These are phyloP conservation scores for Micractinium conductrix DNA, from an alignment of 139 green algal genomes.

Conservation along the genomic window DNA sequence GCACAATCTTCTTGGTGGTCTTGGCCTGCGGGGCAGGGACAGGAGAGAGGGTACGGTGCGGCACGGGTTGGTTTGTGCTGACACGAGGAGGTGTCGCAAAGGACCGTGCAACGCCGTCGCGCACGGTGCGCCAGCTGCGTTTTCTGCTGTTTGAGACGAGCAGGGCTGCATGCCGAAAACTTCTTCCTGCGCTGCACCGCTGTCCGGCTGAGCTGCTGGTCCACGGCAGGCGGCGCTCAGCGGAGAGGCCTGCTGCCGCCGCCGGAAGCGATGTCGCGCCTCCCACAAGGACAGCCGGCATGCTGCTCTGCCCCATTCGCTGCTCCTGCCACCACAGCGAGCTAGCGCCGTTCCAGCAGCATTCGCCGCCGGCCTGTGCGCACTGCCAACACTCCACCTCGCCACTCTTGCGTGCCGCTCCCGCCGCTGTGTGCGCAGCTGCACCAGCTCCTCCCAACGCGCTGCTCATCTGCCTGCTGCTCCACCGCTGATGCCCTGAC, in stretches of 20 bases:
- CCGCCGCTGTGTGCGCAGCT: background rate
- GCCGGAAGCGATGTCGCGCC: no score
- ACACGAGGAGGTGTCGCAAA: no score
- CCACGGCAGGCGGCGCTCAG: no score
- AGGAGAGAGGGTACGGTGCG: background rate
- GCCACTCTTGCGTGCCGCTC: background rate
- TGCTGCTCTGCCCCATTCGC: background rate
- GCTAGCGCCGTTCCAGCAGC: background rate
- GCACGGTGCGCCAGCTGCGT: background rate
- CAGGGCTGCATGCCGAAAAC: no score
- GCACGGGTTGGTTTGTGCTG: no score
- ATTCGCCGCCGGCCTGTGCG: background rate
- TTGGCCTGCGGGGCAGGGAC: conserved; percentile 82
- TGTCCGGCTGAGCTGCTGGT: no score
- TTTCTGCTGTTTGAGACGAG: background rate
- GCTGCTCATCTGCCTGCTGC: background rate
- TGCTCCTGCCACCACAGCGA: background rate
- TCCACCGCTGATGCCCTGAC: background rate
- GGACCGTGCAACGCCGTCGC: no score
- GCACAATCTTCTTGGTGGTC: conserved; percentile 99
- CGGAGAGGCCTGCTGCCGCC: no score
- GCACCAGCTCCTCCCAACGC: background rate
- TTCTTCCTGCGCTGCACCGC: no score
- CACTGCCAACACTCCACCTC: background rate
- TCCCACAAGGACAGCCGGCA: no score